Evolutionary conservation across 164 flowering plant genomes (phyloP), one percentile per base, ranked within the genome.

Genomic region (Umbilicus rupestris): DNA sequence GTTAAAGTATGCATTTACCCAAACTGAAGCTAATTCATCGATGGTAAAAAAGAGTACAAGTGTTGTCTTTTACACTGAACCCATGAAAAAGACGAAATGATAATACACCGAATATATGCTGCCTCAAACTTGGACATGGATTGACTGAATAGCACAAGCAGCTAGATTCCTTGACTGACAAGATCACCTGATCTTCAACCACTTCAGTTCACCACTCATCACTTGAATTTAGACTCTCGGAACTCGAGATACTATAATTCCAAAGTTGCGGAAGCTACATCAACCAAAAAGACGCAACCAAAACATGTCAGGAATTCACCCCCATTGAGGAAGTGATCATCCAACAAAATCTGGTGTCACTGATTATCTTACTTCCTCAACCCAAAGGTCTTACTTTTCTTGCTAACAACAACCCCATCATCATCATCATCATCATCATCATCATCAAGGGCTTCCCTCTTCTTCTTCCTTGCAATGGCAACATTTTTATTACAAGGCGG

Each of bases 381-480:
- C 8, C 31, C 31, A 55, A 55, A 55, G 12, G 33, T 55, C 33
- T 55, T 55, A 28, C 60, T 15, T 55, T 55, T 55, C 60, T 55
- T 28, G 1, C 60, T 14, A 3, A 55, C 33, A 55, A 55, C 60
- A 41, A 9, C 12, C 3, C 16, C 44, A 41, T 10, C 44, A 41
- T 41, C 77, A 15, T 9, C 64, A 41, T 15, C 72, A 26, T 35
- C 49, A 39, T 20, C 69, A 68, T 37, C 75, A n/a, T n/a, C n/a
- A 55, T 20, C 62, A 8, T 63, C 67, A 67, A 37, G 68, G 24
- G 41, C 69, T 63, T 75, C 80, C 78, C 81, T 75, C 81, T 83
- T 91, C 87, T 78, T 86, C 64, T 76, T 79, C 45, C 39, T 41
- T n/a, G 69, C 66, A 24, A 58, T 20, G 11, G 28, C 71, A 24